Conservation (phyloP, 108 stramenopile genomes). For the Skeletonema menzelii region DNA sequence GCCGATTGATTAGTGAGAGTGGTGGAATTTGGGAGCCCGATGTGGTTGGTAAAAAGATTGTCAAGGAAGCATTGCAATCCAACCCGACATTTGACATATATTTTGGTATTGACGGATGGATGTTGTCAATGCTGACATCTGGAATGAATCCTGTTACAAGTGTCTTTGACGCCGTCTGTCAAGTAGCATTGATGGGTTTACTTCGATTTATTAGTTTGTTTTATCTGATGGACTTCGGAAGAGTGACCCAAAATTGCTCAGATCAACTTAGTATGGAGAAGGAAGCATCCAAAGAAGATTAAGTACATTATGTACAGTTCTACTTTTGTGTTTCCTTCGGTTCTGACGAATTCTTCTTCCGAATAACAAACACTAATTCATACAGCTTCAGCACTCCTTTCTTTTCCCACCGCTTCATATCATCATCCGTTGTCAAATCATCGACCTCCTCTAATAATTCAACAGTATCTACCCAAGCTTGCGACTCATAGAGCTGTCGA, state of each 20-base stretch:
- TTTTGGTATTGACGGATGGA: conserved; percentile 85
- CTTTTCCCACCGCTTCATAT: conserved; percentile 46
- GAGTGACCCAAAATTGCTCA: conserved; percentile 51
- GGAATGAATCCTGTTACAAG: conserved; percentile 75
- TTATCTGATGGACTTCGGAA: conserved; percentile 77
- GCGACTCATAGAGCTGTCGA: conserved; percentile 46
- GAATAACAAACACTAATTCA: conserved; percentile 47
- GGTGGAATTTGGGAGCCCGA: conserved; percentile 64
- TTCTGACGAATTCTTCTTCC: conserved; percentile 9
- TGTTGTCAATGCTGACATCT: conserved; percentile 70
- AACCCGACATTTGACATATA: conserved; percentile 73
- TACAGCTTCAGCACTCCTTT: conserved; percentile 37
- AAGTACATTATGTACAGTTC: background rate
- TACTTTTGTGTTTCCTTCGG: conserved; percentile 1
- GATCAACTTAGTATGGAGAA: background rate
- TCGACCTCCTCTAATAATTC: conserved; percentile 51
- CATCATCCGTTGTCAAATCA: conserved; percentile 47
- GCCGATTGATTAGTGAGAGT: conserved; percentile 66
- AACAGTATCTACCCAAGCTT: conserved; percentile 61
- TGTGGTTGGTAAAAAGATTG: conserved; percentile 68
- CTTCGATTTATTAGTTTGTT: conserved; percentile 77
- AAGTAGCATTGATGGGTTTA: conserved; percentile 68
- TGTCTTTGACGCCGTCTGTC: conserved; percentile 59
- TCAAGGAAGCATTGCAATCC: conserved; percentile 49
- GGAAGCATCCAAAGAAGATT: background rate